Percentiles rank a stretch among this genome's conserved stretches.
Conservation (phyloP, 2,329 filamentous ascomycete genomes). For the Ophiocordyceps camponoti-rufipedis region DNA sequence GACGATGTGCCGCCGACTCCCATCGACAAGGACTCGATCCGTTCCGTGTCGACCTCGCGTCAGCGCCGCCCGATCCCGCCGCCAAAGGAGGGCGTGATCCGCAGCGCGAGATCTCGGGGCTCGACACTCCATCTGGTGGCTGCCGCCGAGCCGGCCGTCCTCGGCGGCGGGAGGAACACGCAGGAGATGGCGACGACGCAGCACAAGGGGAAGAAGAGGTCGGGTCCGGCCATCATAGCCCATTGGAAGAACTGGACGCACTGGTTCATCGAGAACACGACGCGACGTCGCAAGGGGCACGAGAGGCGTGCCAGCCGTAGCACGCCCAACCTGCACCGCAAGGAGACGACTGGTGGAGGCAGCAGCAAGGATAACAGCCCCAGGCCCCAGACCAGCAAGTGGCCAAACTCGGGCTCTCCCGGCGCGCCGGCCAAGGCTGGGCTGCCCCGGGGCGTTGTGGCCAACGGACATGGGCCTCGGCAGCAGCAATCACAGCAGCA, state of each 20-base stretch:
- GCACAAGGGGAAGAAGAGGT: slow-evolving; percentile 35
- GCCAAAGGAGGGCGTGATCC: slow-evolving; percentile 60
- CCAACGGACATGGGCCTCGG: slow-evolving; percentile 25
- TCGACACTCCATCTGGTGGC: slow-evolving; percentile 79
- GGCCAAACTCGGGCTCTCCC: slow-evolving; percentile 21
- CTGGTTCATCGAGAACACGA: slow-evolving; percentile 42
- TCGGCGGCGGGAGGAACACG: slow-evolving; percentile 5
- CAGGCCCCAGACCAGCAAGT: slow-evolving; percentile 41
- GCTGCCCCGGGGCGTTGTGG: slow-evolving; percentile 30
- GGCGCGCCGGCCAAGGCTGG: slow-evolving; percentile 20
- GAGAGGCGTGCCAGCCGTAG: slow-evolving; percentile 36
- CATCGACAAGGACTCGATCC: slow-evolving; percentile 59
- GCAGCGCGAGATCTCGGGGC: slow-evolving; percentile 54
- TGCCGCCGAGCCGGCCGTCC: slow-evolving; percentile 30
- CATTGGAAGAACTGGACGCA: slow-evolving; percentile 48
- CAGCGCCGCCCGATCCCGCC: slow-evolving; percentile 62
- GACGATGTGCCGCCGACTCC: slow-evolving; percentile 45
- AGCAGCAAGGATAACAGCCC: slow-evolving; percentile 33
- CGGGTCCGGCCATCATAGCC: slow-evolving; percentile 38
- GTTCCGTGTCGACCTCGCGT: slow-evolving; percentile 60
- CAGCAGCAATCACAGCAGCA: neutral
- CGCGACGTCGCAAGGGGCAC: slow-evolving; percentile 28
- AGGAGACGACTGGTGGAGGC: slow-evolving; percentile 23
- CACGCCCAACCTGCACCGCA: slow-evolving; percentile 37
- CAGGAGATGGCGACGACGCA: slow-evolving; percentile 8